Percentiles rank a stretch among this genome's conserved stretches.
These are phyloP conservation scores for Psophocarpus tetragonolobus DNA, from an alignment of 306 rosid genomes.

Conservation along the genomic window DNA sequence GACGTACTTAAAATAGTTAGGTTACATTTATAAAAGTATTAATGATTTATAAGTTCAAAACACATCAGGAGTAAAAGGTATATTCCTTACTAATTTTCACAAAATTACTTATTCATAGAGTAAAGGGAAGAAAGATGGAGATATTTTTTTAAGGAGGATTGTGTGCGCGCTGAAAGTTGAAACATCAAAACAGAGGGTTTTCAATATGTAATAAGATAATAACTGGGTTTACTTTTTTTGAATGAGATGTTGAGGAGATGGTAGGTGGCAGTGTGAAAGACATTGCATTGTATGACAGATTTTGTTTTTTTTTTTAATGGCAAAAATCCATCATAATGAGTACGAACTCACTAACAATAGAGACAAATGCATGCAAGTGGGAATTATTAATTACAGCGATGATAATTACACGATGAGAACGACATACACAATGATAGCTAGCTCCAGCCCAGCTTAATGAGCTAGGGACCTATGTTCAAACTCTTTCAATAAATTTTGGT, in stretches of 20 bases:
- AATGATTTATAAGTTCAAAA: no score
- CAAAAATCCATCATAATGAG: not conserved
- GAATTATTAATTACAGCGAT: not conserved
- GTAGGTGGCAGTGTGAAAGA: not conserved
- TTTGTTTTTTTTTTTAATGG: not conserved
- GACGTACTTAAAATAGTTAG: no score
- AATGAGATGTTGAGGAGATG: not conserved
- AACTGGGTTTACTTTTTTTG: not conserved
- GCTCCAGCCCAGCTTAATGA: no score
- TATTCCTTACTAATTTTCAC: no score
- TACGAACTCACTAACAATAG: not conserved
- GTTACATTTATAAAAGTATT: no score
- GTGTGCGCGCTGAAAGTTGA: not conserved
- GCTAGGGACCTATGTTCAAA: no score
- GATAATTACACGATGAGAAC: no score
- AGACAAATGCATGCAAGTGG: not conserved
- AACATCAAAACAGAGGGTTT: no score
- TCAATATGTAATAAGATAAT: not conserved
- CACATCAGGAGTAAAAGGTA: no score
- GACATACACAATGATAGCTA: no score
- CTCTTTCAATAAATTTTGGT: not conserved
- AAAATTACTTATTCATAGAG: no score
- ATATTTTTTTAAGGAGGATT: not conserved
- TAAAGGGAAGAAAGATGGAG: no score
- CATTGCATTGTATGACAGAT: not conserved